phyloP scores from a whole-genome alignment of 108 stramenopile genomes.

The Nannochloropsis gaditana region DNA sequence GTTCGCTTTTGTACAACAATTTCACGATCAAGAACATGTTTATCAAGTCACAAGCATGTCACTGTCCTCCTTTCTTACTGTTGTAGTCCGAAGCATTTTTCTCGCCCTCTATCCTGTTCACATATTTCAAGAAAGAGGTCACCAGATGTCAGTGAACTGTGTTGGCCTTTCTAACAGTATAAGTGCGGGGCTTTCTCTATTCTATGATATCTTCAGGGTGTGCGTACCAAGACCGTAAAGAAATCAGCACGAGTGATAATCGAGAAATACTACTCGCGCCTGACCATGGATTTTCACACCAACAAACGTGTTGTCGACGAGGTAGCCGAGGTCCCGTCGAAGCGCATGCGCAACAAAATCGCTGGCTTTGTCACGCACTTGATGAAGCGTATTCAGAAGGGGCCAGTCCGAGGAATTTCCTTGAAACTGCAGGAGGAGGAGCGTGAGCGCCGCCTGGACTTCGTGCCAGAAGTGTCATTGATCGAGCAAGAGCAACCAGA shows the following conservation, averaged over 20 bases:
- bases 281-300: conserved; percentile 99
- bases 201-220: conserved; percentile 62
- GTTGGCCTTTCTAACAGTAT: no score
- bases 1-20: no score
- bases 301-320: conserved; percentile 95
- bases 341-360: conserved; percentile 99
- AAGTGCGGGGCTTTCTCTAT: no score
- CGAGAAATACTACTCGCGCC: conserved; percentile 99
- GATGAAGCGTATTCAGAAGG: conserved; percentile 99
- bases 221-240: conserved; percentile 99
- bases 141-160: no score
- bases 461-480: conserved; percentile 91
- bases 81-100: no score
- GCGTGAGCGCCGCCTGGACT: conserved; percentile 98
- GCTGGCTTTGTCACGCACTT: conserved; percentile 97
- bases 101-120: no score
- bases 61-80: no score
- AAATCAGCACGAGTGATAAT: conserved; percentile 97
- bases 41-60: no score
- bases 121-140: no score
- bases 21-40: no score
- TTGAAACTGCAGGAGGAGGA: conserved; percentile 99
- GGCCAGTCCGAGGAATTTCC: conserved; percentile 97
- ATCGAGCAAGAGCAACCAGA: conserved; percentile 3
- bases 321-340: conserved; percentile 94